Evolutionary conservation across 2,329 filamentous ascomycete genomes (phyloP).

Genomic region (Penicillium sp.): DNA sequence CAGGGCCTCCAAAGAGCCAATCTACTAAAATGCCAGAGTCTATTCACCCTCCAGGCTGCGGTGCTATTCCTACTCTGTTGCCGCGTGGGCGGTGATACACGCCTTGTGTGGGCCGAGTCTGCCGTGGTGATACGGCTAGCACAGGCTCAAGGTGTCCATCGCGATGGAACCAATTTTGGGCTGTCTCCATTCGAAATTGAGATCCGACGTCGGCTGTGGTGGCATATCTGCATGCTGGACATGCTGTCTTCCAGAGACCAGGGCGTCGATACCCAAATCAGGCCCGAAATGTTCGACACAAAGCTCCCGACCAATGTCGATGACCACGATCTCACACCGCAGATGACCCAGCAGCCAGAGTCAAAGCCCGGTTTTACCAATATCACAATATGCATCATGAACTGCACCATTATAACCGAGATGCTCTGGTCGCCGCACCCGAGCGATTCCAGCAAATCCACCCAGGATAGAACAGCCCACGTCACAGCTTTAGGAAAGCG

Average conservation of each 20-base stretch:
- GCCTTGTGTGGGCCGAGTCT: constrained; percentile 13
- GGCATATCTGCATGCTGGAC: constrained; percentile 32
- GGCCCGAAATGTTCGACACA: constrained; percentile 25
- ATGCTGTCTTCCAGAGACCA: constrained; percentile 31
- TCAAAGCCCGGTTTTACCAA: constrained; percentile 21
- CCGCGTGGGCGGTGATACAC: constrained; percentile 9
- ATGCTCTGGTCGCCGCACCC: constrained; percentile 12
- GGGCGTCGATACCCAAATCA: constrained; percentile 28
- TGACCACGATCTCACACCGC: constrained; percentile 20
- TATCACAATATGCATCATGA: constrained; percentile 27
- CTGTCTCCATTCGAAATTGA: constrained; percentile 23
- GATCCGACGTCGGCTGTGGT: constrained; percentile 33
- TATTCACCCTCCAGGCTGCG: constrained; percentile 19
- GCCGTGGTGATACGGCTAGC: constrained; percentile 13
- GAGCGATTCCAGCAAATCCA: neutral
- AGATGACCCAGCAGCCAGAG: constrained; percentile 13
- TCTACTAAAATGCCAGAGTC: constrained; percentile 11
- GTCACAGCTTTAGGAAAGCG: constrained; percentile 30
- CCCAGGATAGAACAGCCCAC: constrained; percentile 16
- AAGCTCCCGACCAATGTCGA: constrained; percentile 28
- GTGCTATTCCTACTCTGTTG: constrained; percentile 19
- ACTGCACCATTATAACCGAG: constrained; percentile 16
- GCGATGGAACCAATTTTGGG: constrained; percentile 6
- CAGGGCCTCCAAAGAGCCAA: constrained; percentile 15
- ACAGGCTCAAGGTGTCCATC: constrained; percentile 10